Conservation (phyloP, 306 rosid genomes). For the Quercus ilex region DNA sequence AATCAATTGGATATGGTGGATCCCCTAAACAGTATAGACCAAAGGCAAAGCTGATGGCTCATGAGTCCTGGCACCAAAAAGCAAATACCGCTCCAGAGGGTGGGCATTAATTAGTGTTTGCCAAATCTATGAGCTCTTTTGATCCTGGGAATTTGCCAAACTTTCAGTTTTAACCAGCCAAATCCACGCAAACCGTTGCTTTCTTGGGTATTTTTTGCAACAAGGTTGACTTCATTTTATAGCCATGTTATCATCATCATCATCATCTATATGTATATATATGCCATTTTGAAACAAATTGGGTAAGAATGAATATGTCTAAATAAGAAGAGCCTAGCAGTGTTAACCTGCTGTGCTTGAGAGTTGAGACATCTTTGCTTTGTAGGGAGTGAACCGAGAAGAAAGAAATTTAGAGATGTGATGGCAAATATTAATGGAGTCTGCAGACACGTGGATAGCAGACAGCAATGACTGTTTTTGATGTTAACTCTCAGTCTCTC, state of each 20-base stretch:
- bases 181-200: slow-evolving; percentile 27
- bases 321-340: background rate
- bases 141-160: background rate
- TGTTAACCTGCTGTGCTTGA: background rate
- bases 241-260: too few species aligned
- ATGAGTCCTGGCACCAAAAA: too few species aligned
- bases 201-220: background rate
- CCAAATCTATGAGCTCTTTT: slow-evolving; percentile 1
- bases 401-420: background rate
- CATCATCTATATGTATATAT: too few species aligned
- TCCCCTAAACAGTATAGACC: slow-evolving; percentile 13
- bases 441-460: background rate
- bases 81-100: background rate
- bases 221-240: background rate
- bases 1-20: background rate
- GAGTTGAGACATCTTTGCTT: background rate
- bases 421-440: background rate
- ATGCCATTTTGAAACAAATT: background rate
- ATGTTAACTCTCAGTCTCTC: background rate
- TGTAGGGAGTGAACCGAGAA: background rate
- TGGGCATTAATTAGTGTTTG: background rate
- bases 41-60: background rate
- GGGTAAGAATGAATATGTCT: background rate
- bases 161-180: slow-evolving; percentile 21
- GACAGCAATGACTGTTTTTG: background rate